Conservation (phyloP, 768 basidiomycete species). For the Suillus subalutaceus region DNA sequence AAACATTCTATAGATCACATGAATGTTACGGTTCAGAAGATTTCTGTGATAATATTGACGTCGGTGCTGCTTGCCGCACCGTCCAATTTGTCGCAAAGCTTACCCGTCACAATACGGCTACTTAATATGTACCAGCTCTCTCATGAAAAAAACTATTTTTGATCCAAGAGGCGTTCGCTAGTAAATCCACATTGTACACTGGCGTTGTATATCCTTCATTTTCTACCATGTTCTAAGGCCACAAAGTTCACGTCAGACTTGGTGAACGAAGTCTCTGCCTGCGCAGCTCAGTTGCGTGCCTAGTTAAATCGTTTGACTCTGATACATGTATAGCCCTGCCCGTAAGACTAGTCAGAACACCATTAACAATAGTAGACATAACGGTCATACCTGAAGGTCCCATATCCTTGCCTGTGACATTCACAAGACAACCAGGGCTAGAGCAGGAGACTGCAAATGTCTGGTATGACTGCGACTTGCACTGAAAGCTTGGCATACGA, state of each 20-base stretch:
- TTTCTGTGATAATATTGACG: too few species aligned
- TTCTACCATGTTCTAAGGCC: neutral
- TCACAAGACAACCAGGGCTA: conserved; percentile 4
- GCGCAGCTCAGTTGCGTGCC: neutral
- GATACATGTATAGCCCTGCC: neutral
- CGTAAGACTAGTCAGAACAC: neutral
- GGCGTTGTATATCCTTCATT: neutral
- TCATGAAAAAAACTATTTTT: too few species aligned
- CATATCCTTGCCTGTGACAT: conserved; percentile 1
- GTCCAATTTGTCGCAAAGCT: too few species aligned
- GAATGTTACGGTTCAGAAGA: too few species aligned
- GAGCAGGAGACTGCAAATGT: conserved; percentile 8
- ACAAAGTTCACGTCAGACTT: neutral
- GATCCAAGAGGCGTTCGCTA: neutral
- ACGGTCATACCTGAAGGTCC: neutral
- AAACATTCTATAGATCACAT: too few species aligned
- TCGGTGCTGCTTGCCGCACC: too few species aligned
- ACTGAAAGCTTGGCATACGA: neutral
- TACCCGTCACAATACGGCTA: neutral
- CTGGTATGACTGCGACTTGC: conserved; percentile 7
- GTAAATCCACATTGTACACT: neutral
- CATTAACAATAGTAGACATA: neutral
- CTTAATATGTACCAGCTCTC: neutral
- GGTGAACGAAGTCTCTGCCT: neutral
- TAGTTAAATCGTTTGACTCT: neutral